Conservation (phyloP, 2,329 filamentous ascomycete species). For the Mycosphaerella sp. region DNA sequence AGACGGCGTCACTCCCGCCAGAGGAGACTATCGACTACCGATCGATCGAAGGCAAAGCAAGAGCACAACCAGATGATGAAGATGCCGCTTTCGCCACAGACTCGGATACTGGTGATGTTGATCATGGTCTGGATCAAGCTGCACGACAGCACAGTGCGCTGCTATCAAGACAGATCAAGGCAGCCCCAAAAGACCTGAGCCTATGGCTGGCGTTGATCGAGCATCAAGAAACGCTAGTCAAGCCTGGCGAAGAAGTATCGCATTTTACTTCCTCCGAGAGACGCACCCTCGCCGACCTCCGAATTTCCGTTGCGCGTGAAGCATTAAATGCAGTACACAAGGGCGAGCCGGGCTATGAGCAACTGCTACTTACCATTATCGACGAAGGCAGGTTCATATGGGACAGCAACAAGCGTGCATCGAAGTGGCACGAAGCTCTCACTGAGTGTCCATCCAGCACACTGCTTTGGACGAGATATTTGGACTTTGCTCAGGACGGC, state of each 20-base stretch:
- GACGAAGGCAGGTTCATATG: constrained; percentile 68
- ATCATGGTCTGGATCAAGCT: constrained; percentile 23
- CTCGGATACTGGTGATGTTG: constrained; percentile 15
- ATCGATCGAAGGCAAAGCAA: constrained; percentile 34
- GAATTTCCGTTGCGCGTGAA: constrained; percentile 70
- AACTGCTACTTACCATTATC: constrained; percentile 63
- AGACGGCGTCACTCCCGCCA: constrained; percentile 16
- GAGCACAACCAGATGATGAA: constrained; percentile 29
- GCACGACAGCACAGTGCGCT: constrained; percentile 51
- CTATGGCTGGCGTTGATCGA: constrained; percentile 73
- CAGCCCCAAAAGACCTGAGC: constrained; percentile 59
- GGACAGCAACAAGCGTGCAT: constrained; percentile 55
- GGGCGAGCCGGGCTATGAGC: constrained; percentile 45
- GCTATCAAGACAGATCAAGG: constrained; percentile 58
- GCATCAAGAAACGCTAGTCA: constrained; percentile 66
- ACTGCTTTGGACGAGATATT: constrained; percentile 63
- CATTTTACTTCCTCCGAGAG: constrained; percentile 54
- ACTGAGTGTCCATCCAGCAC: constrained; percentile 52
- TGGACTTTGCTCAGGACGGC: constrained; percentile 65
- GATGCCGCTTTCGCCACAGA: constrained; percentile 35
- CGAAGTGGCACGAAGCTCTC: constrained; percentile 60
- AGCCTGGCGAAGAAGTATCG: constrained; percentile 42
- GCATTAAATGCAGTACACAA: constrained; percentile 56
- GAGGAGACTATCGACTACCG: constrained; percentile 33
- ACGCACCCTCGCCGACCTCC: constrained; percentile 68